Conservation (phyloP, 2,329 filamentous ascomycete species). For the Fusarium nygamai region DNA sequence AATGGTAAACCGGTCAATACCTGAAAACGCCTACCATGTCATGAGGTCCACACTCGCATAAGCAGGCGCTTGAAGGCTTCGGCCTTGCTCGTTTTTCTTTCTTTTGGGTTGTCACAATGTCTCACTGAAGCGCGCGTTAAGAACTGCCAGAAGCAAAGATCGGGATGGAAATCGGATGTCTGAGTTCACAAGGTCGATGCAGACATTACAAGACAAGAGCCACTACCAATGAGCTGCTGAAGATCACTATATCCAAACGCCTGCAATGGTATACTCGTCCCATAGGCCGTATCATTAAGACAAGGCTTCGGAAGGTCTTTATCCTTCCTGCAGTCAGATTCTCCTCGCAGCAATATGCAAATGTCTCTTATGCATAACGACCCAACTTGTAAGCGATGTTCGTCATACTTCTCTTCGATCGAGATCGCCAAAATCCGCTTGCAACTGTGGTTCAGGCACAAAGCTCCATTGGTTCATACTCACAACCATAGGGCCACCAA, state of each 20-base stretch:
- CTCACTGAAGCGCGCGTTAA: background rate
- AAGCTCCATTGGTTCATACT: background rate
- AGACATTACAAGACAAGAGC: background rate
- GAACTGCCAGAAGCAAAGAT: background rate
- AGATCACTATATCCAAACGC: too few species aligned
- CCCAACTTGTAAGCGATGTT: background rate
- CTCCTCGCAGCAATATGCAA: background rate
- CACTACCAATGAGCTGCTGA: background rate
- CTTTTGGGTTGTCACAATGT: background rate
- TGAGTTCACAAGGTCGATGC: background rate
- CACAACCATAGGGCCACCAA: background rate
- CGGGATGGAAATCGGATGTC: background rate
- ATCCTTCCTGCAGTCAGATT: background rate
- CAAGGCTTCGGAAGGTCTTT: background rate
- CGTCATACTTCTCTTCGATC: slow-evolving; percentile 6
- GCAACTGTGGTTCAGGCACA: background rate
- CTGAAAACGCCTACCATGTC: background rate
- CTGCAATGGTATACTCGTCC: background rate
- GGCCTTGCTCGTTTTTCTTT: background rate
- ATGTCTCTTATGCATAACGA: background rate
- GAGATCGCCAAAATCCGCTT: slow-evolving; percentile 1
- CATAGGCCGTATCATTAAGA: background rate
- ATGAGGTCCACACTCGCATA: background rate
- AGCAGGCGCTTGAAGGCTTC: background rate
- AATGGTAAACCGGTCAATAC: background rate